These are phyloP conservation scores for Carex myosuroides DNA, from an alignment of 176 grass and related monocot genomes.

Conservation along the genomic window DNA sequence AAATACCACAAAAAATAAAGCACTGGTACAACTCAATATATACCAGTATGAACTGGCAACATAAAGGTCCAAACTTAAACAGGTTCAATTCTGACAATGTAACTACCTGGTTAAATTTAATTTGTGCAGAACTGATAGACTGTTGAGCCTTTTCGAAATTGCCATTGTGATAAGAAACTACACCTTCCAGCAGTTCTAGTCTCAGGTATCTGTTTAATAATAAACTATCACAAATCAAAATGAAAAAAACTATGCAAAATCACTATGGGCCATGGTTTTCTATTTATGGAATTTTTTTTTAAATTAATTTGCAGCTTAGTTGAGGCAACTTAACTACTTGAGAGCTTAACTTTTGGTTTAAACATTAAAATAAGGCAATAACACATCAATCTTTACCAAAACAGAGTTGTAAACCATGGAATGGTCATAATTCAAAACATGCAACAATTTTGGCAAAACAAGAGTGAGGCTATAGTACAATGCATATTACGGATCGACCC, in stretches of 20 bases:
- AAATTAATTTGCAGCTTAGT: background rate
- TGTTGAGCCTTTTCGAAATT: constrained; percentile 46
- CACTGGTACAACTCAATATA: background rate
- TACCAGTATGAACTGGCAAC: background rate
- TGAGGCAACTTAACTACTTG: background rate
- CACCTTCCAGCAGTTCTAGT: constrained; percentile 95
- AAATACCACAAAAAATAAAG: background rate
- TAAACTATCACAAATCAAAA: background rate
- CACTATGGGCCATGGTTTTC: background rate
- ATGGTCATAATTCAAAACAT: background rate
- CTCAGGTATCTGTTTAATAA: constrained; percentile 66
- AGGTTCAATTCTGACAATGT: background rate
- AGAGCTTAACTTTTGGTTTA: background rate
- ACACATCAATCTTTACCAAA: background rate
- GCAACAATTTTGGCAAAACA: background rate
- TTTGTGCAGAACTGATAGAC: constrained; percentile 68
- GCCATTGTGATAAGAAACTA: constrained; percentile 86
- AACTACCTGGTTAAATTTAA: constrained; percentile 79
- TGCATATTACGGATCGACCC: too few species aligned
- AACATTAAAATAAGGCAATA: background rate
- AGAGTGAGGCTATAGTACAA: too few species aligned
- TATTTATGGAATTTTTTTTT: background rate
- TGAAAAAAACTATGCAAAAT: background rate
- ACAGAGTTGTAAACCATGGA: background rate
- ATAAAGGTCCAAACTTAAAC: background rate